Conservation (phyloP, 2,329 filamentous ascomycete genomes). For the Botryosphaeria dothidea region DNA sequence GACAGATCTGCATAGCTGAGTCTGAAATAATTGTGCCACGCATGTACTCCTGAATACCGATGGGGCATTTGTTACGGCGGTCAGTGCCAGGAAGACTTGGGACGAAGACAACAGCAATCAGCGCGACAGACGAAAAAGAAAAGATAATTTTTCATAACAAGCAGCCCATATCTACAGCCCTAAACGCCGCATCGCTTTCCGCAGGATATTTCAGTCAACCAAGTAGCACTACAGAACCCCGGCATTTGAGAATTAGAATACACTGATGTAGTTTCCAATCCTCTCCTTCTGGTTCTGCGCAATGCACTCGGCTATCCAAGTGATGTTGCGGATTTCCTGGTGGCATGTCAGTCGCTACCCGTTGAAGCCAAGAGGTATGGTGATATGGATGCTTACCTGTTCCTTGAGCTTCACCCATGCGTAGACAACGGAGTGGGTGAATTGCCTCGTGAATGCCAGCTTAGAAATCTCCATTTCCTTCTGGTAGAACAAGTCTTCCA, state of each 20-base stretch:
- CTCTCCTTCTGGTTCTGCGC: conserved; percentile 99
- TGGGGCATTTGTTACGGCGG: no score
- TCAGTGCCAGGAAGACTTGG: not conserved
- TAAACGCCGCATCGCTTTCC: conserved; percentile 15
- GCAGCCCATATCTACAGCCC: conserved; percentile 17
- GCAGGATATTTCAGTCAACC: conserved; percentile 17
- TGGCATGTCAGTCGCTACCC: not conserved
- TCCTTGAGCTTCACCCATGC: conserved; percentile 97
- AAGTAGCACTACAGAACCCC: conserved; percentile 8
- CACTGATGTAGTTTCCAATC: conserved; percentile 98
- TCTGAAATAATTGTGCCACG: no score
- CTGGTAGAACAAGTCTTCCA: conserved; percentile 98
- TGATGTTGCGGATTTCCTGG: conserved; percentile 98
- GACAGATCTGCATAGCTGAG: no score
- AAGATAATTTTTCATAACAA: conserved; percentile 2
- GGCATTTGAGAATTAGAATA: conserved; percentile 63
- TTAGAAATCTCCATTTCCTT: conserved; percentile 99
- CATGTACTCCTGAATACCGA: no score
- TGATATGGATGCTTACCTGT: conserved; percentile 65
- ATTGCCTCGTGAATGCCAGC: conserved; percentile 91
- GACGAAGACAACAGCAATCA: no score
- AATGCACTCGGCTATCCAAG: conserved; percentile 99
- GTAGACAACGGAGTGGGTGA: conserved; percentile 92
- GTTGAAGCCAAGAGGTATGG: not conserved
- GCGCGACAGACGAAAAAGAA: not conserved